Evolutionary conservation across 805 yeast genomes (phyloP), one percentile per base, ranked within the genome.

Genomic region (Ogataea pini): DNA sequence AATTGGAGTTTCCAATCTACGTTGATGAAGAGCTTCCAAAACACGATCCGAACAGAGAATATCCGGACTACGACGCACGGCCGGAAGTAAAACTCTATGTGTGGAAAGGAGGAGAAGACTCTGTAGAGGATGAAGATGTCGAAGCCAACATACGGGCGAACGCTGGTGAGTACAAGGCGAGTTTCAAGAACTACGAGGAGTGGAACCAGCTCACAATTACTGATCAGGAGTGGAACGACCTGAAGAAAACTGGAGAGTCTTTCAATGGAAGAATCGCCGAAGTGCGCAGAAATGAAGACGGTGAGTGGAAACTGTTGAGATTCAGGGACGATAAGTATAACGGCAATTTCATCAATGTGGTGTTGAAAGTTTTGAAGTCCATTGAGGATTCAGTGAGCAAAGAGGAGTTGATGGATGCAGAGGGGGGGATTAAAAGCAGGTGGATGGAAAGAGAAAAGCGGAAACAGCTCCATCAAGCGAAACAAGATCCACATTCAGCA

Each of bases 291-390:
- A 86, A 83, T 51, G 70, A 72, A 19, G 75, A 77, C 40, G 85
- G 85, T 3, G 78, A 76, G 39, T 94, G 99, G 99, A 80, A 81
- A 50, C 75, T 88, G 72, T 65, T 92, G 48, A 75, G 99, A 51
- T 94, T 92, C 67, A 77, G 99, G 63, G 96, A 94, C 69, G 99
- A 94, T 67, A 94, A 94, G 63, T 68, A 78, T 14, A 85, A 87
- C 61, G 98, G 96, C 7, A 94, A 94, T 65, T 96, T 89, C 65
- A 67, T 82, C 13, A 73, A 82, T 10, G 90, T 88, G 19, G 96
- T 91, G 5, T 82, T 82, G 51, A 92, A 86, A 62, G 90, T 94
- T 28, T 69, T 92, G 38, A 81, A 83, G 54, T 85, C 95, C 62
- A 94, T 94, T 34, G 80, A 82, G 52, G 98, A 92, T 65, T 85